Base-by-base conservation (phyloP, 192 early-diverging fungal species). In the Anaeromyces robustus region DNA sequence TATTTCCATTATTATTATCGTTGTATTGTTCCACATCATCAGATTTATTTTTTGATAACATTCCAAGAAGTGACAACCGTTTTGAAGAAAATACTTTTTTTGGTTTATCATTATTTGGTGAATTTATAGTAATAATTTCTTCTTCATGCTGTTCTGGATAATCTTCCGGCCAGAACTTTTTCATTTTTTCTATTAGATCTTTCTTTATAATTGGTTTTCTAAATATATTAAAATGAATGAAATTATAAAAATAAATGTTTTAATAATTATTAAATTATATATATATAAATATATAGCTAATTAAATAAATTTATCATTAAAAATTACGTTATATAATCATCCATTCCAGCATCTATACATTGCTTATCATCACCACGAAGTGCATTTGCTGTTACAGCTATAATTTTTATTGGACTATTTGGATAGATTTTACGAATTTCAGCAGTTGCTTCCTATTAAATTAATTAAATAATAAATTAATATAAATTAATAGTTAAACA, bases 281-380 rank as follows among this genome's bases (percentile, higher is more conserved):
- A n/a, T n/a, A n/a, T n/a, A n/a, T n/a, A n/a, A n/a, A n/a, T n/a
- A n/a, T n/a, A n/a, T n/a, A n/a, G n/a, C n/a, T n/a, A n/a, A n/a
- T n/a, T n/a, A n/a, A n/a, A n/a, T n/a, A n/a, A n/a, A n/a, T n/a
- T n/a, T n/a, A n/a, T n/a, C n/a, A n/a, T n/a, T n/a, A n/a, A n/a
- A n/a, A n/a, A n/a, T n/a, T n/a, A n/a, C n/a, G 92, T 92, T 26
- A 93, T 88, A 78, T 92, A 92, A 81, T 91, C 92, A 81, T 93
- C 94, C 95, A 96, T 95, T 16, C 94, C 94, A 30, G 93, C 87
- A 29, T 88, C 86, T 81, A 96, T 85, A 82, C 95, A 95, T 82
- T 92, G 92, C 83, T 96, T 94, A 80, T 94, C 90, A 84, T 96
- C 95, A 29, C 94, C 94, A 81, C 93, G 91, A 93, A 95, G 94